These are phyloP conservation scores for Citrus sp. DNA, from an alignment of 345 rosid genomes.

Conservation along the genomic window DNA sequence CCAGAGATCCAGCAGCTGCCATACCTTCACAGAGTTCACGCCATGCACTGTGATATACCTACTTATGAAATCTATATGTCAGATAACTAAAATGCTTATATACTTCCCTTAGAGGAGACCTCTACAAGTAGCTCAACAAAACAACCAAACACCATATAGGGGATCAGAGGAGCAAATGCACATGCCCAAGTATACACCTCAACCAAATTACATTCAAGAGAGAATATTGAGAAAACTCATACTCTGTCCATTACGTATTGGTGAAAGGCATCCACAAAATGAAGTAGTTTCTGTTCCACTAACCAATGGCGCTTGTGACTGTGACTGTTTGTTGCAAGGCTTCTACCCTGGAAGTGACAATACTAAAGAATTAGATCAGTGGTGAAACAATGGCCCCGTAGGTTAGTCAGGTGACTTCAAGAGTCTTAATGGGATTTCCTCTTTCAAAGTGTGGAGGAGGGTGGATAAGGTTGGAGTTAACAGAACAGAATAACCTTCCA, in stretches of 20 bases:
- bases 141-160: neutral
- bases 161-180: neutral
- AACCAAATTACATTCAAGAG: neutral
- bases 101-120: neutral
- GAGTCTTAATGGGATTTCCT: neutral
- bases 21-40: conserved; percentile 90
- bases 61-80: conserved; percentile 28
- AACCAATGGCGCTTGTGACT: conserved; percentile 79
- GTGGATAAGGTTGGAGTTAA: neutral
- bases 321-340: conserved; percentile 46
- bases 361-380: conserved; percentile 10
- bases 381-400: neutral
- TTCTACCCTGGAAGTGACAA: conserved; percentile 57
- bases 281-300: conserved; percentile 96
- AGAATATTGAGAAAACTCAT: conserved; percentile 30
- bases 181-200: neutral
- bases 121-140: neutral
- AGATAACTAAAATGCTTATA: conserved; percentile 3
- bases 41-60: conserved; percentile 99
- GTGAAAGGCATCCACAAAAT: conserved; percentile 98
- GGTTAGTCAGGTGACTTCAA: neutral
- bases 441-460: neutral
- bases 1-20: conserved; percentile 85
- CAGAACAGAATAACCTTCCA: conserved; percentile 67
- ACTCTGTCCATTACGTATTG: conserved; percentile 99